Percentiles rank a stretch among this genome's conserved stretches.
These are phyloP conservation scores for Thozetella sp. DNA, from an alignment of 495 filamentous ascomycete genomes.

Conservation along the genomic window DNA sequence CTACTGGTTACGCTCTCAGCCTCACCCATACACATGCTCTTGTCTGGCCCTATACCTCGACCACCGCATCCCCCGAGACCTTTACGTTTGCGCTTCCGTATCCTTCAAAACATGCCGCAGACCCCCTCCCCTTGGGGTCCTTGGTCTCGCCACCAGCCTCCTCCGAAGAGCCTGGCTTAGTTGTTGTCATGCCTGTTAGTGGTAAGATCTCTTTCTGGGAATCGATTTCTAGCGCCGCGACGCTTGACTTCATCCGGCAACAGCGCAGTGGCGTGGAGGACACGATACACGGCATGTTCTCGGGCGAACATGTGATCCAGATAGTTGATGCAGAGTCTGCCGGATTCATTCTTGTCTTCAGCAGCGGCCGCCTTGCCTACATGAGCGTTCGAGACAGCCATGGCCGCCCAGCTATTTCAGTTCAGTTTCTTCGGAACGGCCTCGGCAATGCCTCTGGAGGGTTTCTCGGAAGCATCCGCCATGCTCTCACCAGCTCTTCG, in stretches of 20 bases:
- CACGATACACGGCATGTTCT: constrained; percentile 67
- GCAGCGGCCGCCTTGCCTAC: constrained; percentile 82
- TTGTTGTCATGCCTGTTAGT: constrained; percentile 78
- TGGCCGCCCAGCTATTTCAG: constrained; percentile 76
- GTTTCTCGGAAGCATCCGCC: constrained; percentile 76
- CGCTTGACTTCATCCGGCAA: constrained; percentile 73
- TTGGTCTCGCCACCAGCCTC: constrained; percentile 75
- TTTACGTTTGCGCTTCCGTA: constrained; percentile 78
- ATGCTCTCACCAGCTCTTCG: constrained; percentile 64
- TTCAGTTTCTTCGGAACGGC: constrained; percentile 69
- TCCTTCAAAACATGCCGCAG: constrained; percentile 61
- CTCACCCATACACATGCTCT: constrained; percentile 79
- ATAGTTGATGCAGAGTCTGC: constrained; percentile 80
- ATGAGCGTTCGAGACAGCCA: constrained; percentile 82
- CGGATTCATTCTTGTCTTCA: constrained; percentile 82
- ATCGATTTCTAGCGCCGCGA: constrained; percentile 80
- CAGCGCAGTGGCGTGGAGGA: constrained; percentile 78
- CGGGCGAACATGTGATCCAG: constrained; percentile 75
- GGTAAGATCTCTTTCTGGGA: constrained; percentile 96
- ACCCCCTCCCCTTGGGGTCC: constrained; percentile 76
- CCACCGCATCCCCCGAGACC: constrained; percentile 64
- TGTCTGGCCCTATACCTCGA: constrained; percentile 83
- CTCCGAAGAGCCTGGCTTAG: constrained; percentile 76
- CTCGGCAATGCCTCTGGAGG: constrained; percentile 53
- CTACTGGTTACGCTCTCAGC: constrained; percentile 74